A percentile compares a stretch with the other conserved stretches of the same genome.
phyloP scores from a whole-genome alignment of 148 eudicot genomes.

The Spergularia marina region DNA sequence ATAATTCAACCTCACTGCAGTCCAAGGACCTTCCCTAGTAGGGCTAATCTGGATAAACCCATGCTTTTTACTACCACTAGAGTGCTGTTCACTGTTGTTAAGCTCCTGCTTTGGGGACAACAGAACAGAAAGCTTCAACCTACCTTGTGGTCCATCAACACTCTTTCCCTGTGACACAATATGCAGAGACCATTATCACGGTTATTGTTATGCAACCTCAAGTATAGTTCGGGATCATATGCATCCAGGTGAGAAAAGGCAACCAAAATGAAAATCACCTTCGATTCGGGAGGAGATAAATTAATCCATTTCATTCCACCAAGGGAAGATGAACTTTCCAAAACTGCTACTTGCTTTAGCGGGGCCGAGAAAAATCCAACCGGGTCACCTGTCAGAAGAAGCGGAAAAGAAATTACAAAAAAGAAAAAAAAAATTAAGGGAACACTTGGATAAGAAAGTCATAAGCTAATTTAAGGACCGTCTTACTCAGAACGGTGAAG shows the following conservation, averaged over 20 bases:
- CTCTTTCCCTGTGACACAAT: conserved; percentile 29
- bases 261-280: conserved; percentile 34
- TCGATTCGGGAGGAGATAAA: conserved; percentile 51
- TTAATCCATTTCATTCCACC: conserved; percentile 56
- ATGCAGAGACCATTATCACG: conserved; percentile 34
- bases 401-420: not conserved
- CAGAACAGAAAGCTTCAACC: conserved; percentile 64
- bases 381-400: conserved; percentile 53
- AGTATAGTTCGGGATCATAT: conserved; percentile 1
- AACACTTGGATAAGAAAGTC: not conserved
- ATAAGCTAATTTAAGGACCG: not conserved
- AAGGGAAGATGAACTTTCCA: conserved; percentile 27
- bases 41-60: conserved; percentile 92
- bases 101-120: conserved; percentile 52
- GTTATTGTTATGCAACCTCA: not conserved
- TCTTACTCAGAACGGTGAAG: no score
- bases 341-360: conserved; percentile 48
- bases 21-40: conserved; percentile 88
- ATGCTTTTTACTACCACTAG: conserved; percentile 40
- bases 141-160: conserved; percentile 38
- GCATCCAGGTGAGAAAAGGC: not conserved
- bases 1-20: conserved; percentile 78
- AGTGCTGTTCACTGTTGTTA: conserved; percentile 37
- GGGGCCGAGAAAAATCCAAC: conserved; percentile 70
- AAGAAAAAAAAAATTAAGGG: not conserved